These are phyloP conservation scores for Pinus taeda DNA, from an alignment of 75 land plant genomes.

Conservation along the genomic window DNA sequence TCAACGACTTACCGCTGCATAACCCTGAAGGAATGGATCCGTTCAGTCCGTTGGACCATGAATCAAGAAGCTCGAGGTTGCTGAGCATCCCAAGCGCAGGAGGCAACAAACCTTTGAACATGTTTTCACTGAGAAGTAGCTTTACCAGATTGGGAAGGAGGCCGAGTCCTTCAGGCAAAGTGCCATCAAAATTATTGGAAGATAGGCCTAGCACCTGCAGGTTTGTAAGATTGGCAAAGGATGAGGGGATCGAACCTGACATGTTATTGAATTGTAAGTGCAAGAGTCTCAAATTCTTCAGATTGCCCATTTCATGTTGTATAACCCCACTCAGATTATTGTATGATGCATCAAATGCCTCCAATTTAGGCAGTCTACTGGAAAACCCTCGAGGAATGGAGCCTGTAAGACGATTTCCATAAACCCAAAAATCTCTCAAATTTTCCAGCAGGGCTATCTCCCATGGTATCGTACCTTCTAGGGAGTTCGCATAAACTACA, in stretches of 20 bases:
- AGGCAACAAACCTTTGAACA: conserved; percentile 8
- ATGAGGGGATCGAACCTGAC: conserved; percentile 48
- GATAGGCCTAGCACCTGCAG: conserved; percentile 47
- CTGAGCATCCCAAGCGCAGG: background rate
- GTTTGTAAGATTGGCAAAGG: conserved; percentile 55
- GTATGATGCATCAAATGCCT: conserved; percentile 48
- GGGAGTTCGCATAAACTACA: conserved; percentile 25
- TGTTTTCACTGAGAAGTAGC: conserved; percentile 31
- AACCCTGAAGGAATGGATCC: background rate
- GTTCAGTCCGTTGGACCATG: background rate
- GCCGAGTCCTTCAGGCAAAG: conserved; percentile 36
- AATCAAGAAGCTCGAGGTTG: background rate
- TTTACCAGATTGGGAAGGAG: conserved; percentile 21
- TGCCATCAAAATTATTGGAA: conserved; percentile 56
- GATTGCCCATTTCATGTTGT: conserved; percentile 59
- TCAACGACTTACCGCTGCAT: background rate
- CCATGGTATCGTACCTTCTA: conserved; percentile 50
- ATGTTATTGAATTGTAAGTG: conserved; percentile 51
- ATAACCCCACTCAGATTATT: conserved; percentile 57
- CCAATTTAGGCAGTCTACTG: conserved; percentile 43
- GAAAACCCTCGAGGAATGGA: conserved; percentile 41
- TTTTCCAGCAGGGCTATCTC: conserved; percentile 42
- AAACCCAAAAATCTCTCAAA: conserved; percentile 55
- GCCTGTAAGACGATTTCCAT: conserved; percentile 46
- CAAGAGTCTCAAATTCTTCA: conserved; percentile 29